Base-by-base conservation (phyloP, 345 rosid species). In the Gossypium thurberi region DNA sequence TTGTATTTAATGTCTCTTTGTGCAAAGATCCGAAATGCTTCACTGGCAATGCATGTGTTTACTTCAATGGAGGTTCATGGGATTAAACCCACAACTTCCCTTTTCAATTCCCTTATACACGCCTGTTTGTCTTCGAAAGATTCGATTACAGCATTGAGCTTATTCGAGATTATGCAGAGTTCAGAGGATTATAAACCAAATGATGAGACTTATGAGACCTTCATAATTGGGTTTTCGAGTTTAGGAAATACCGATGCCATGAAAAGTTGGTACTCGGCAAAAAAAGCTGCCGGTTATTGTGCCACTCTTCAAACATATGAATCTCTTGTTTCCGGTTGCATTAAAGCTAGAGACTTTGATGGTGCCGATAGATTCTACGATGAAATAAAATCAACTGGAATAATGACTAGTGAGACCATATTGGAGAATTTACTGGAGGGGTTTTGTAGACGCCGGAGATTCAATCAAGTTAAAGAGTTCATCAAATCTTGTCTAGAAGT, bases 161-260 rank as follows among this genome's bases (percentile, higher is more conserved):
- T 84, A 52, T 84, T 74, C 60, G 81, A 84, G 81, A 77, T 79
- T 58, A 84, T 84, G 87, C 56, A 79, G 73, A 75, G 69, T 26
- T 81, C 87, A 1, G 75, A 74, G 47, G 59, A 23, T 26, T 74
- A 56, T 44, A 72, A 72, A 65, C 82, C 82, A 0, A 65, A 77
- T 74, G 40, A 72, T 21, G 70, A 81, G 64, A 84, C 87, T 28
- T 84, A 74, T 43, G 82, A 84, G 21, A 20, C 67, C 55, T 84
- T 84, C 55, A 59, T 81, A 20, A 61, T 44, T 2, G 84, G 81
- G 21, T 84, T 84, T 26, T 78, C 83, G 1, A 65, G 37, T 67
- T 73, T 79, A 58, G 72, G 81, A 53, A 77, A 84, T 65, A 74
- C 63, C 25, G 74, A 58, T 28, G 47, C 72, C 51, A 75, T 79